Conservation (phyloP, 2,329 filamentous ascomycete species). For the Cercospora nicotianae region DNA sequence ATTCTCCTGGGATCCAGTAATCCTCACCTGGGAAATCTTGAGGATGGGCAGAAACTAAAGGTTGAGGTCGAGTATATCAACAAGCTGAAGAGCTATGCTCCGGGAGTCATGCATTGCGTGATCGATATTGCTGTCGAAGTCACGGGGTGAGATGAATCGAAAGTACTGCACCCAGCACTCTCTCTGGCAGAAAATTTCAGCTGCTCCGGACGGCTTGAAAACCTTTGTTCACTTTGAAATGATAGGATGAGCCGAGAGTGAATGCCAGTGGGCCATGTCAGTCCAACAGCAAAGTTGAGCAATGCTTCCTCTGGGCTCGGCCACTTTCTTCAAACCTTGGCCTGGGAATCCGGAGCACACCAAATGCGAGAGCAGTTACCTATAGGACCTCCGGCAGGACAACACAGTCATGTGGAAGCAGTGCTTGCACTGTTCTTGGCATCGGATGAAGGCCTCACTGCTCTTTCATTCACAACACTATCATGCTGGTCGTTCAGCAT, state of each 20-base stretch:
- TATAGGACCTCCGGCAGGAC: neutral
- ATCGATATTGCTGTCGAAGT: conserved; percentile 50
- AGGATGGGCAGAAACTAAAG: conserved; percentile 16
- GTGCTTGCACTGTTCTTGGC: neutral
- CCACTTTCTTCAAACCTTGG: too few species aligned
- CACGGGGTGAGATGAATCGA: too few species aligned
- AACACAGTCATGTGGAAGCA: neutral
- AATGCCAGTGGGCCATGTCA: neutral
- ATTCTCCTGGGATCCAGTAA: conserved; percentile 22
- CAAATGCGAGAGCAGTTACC: neutral
- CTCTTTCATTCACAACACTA: neutral
- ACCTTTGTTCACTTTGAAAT: neutral
- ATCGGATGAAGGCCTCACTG: neutral
- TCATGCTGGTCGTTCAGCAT: neutral
- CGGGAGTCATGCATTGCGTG: conserved; percentile 62
- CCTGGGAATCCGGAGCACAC: too few species aligned
- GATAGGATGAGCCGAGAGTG: neutral
- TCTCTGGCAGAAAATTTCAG: neutral
- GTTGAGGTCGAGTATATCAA: conserved; percentile 46
- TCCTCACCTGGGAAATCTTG: neutral
- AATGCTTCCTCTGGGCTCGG: too few species aligned
- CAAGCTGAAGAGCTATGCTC: conserved; percentile 61
- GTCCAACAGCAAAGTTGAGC: neutral
- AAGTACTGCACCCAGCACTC: too few species aligned
- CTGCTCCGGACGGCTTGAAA: neutral